These are phyloP conservation scores for Pseudonectria foliicola DNA, from an alignment of 2,329 filamentous ascomycete species.

Conservation along the genomic window DNA sequence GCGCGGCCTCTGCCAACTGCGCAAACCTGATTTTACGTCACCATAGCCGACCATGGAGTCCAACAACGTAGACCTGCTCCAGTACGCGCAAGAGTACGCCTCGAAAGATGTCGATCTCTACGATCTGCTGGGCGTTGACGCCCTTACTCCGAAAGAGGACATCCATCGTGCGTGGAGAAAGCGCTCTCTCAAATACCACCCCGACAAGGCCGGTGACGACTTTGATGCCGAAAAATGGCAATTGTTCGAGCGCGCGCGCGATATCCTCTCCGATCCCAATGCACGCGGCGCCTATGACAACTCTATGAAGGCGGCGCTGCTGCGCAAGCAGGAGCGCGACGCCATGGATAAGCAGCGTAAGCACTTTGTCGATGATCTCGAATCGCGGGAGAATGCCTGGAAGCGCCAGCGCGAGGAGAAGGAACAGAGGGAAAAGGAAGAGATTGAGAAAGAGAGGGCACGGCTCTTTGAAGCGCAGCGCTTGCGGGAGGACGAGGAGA, in stretches of 20 bases:
- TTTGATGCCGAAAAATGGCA: conserved; percentile 81
- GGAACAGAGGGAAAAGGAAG: conserved; percentile 28
- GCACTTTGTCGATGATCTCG: conserved; percentile 79
- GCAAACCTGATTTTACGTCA: not conserved
- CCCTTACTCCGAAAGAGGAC: conserved; percentile 59
- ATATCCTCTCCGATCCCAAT: conserved; percentile 65
- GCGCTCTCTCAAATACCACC: conserved; percentile 83
- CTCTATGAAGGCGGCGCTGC: conserved; percentile 61
- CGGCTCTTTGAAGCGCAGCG: conserved; percentile 31
- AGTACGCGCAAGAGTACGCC: conserved; percentile 52
- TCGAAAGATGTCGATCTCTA: conserved; percentile 67
- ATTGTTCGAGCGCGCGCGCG: conserved; percentile 75
- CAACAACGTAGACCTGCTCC: conserved; percentile 42
- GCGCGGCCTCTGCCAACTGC: not conserved
- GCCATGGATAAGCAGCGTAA: conserved; percentile 66
- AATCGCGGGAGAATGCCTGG: conserved; percentile 64
- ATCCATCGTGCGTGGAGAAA: conserved; percentile 80
- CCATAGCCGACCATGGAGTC: conserved; percentile 22
- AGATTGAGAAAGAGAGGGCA: conserved; percentile 30
- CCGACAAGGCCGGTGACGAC: conserved; percentile 74
- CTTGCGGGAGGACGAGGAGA: conserved; percentile 30
- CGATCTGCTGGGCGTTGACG: conserved; percentile 61
- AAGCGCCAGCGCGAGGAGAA: conserved; percentile 50
- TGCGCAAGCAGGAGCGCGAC: conserved; percentile 64
- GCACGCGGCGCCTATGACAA: conserved; percentile 73